Percentiles rank a stretch among this genome's conserved stretches.
These are phyloP conservation scores for Beta corolliflora DNA, from an alignment of 179 eudicot genomes.

Conservation along the genomic window DNA sequence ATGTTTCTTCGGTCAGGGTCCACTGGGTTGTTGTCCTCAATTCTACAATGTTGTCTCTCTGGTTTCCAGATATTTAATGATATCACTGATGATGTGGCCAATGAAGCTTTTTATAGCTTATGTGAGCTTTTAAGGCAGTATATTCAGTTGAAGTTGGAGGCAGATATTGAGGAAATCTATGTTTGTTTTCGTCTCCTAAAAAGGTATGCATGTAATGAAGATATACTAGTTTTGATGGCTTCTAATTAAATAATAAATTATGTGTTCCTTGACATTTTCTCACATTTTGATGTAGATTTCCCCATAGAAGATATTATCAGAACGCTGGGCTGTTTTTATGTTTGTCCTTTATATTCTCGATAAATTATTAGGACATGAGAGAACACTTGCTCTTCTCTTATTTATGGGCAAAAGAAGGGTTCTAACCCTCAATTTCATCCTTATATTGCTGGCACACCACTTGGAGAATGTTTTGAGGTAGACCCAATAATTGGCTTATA, in stretches of 20 bases:
- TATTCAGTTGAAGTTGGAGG: conserved; percentile 57
- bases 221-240: not conserved
- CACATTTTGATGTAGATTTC: not conserved
- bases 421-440: not conserved
- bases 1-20: conserved; percentile 55
- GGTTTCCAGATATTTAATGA: conserved; percentile 32
- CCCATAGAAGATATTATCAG: not conserved
- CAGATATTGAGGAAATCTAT: conserved; percentile 88
- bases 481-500: not conserved
- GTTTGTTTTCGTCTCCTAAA: conserved; percentile 67
- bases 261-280: not conserved
- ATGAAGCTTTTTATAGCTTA: conserved; percentile 59
- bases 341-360: not conserved
- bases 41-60: conserved; percentile 60
- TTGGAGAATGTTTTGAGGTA: not conserved
- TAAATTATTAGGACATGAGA: not conserved
- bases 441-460: not conserved
- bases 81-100: conserved; percentile 38
- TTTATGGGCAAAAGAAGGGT: not conserved
- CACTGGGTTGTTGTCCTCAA: conserved; percentile 55
- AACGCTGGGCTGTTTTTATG: not conserved
- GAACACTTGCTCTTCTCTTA: not conserved
- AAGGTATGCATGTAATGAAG: conserved; percentile 46
- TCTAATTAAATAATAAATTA: not conserved
- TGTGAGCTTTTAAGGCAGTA: conserved; percentile 83